A percentile compares a stretch with the other conserved stretches of the same genome.
These are phyloP conservation scores for Chlorella ohadii DNA, from an alignment of 139 green algal species.

Conservation along the genomic window DNA sequence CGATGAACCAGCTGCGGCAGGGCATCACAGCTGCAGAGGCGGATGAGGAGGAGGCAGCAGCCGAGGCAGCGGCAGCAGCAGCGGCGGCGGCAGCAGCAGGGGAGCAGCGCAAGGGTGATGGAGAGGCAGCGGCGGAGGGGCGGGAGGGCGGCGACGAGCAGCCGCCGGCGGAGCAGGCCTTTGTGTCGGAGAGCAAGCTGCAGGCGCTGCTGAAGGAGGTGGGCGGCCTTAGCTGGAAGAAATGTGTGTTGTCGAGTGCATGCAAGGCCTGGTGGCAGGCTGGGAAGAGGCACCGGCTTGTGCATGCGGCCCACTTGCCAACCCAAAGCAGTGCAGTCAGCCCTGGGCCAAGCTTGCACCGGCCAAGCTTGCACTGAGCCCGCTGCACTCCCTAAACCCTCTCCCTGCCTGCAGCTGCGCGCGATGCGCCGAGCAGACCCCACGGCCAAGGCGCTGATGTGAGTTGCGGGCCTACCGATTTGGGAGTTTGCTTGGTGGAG, in stretches of 20 bases:
- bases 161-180: constrained; percentile 1
- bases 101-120: not conserved
- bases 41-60: constrained; percentile 17
- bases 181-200: constrained; percentile 70
- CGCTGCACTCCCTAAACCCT: no score
- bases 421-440: constrained; percentile 66
- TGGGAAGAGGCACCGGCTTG: no score
- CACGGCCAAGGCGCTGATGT: constrained; percentile 75
- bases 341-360: no score
- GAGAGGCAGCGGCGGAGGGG: not conserved
- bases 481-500: no score
- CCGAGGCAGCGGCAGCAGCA: constrained; percentile 6
- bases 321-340: no score
- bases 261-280: no score
- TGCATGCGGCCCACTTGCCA: no score
- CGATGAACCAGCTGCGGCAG: constrained; percentile 18
- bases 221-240: no score
- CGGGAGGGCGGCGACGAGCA: not conserved
- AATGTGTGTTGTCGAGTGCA: no score
- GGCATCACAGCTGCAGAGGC: constrained; percentile 44
- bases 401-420: constrained; percentile 49
- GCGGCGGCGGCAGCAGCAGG: not conserved
- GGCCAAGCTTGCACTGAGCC: no score
- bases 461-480: not conserved
- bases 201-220: constrained; percentile 60